Base-by-base conservation (phyloP, 768 basidiomycete genomes). In the Suillus lakei region DNA sequence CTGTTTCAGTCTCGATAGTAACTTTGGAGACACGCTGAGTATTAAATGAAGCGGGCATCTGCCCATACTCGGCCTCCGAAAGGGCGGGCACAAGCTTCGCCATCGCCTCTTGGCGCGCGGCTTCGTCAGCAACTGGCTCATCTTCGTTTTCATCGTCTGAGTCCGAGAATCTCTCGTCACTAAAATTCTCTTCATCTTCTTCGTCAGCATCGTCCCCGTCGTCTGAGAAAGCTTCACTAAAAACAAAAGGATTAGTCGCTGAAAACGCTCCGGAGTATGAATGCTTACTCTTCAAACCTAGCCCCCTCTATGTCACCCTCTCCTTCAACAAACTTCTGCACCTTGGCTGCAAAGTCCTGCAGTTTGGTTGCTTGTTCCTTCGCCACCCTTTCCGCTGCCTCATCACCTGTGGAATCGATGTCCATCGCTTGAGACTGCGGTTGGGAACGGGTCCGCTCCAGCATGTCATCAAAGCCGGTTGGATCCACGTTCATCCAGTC, bases 251-350 rank as follows among this genome's bases (percentile, higher is more conserved):
- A 18, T 68, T 60, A 64, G 38, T 65, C 46, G 54, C 5, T 67
- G 54, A 38, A 23, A 8, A 15, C 30, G 32, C n/a, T 34, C 51
- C 61, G 43, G 58, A 30, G 62, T 41, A 62, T 62, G 56, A 53
- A 50, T 21, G 81, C 91, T 72, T 78, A 99, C 96, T 98, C 97
- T 62, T 90, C 88, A 72, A 99, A 97, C 67, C 83, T 79, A 0
- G 95, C 98, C 4, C 98, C 98, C 67, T 94, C 91, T 10, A 98
- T 66, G 65, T 93, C 91, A 2, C 98, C 98, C 73, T 96, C 79
- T 3, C 92, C 95, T 69, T 95, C 89, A 2, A 99, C 89, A 73
- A 99, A 99, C n/a, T 82, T 80, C 70, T 93, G 91, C 1, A 99
- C 94, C 73, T 93, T 93, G 66, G 85, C 79, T 13, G 98, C 96